These are phyloP conservation scores for Backusella tuberculispora DNA, from an alignment of 192 early-diverging fungal genomes.

Conservation along the genomic window DNA sequence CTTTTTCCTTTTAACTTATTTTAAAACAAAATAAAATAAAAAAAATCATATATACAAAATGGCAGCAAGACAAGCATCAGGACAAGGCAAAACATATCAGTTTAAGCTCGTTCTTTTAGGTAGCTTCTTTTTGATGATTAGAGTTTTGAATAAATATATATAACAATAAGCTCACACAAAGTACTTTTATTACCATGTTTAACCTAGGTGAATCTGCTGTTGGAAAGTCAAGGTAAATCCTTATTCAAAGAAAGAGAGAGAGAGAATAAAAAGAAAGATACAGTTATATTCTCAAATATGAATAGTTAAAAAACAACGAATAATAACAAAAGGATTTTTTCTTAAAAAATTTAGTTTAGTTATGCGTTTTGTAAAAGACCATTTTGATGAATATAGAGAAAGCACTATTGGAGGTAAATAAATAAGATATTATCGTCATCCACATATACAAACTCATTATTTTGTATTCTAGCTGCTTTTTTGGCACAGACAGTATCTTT, in stretches of 20 bases:
- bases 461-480: constrained; percentile 55
- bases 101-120: constrained; percentile 97
- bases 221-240: constrained; percentile 66
- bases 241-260: neutral
- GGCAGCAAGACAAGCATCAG: constrained; percentile 21
- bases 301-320: neutral
- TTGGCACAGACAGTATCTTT: constrained; percentile 82
- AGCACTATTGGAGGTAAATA: constrained; percentile 85
- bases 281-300: neutral
- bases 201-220: constrained; percentile 65
- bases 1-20: neutral
- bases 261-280: no score
- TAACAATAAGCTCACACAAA: neutral
- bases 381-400: constrained; percentile 93
- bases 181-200: neutral
- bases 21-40: neutral
- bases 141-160: neutral
- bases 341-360: constrained; percentile 60
- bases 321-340: no score
- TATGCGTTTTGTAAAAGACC: constrained; percentile 89
- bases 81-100: constrained; percentile 73
- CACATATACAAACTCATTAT: neutral
- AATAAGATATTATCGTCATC: neutral
- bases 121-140: constrained; percentile 29
- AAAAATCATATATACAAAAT: neutral